These are phyloP conservation scores for Condylostoma magnum DNA, from an alignment of 169 alveolate genomes.

Conservation along the genomic window DNA sequence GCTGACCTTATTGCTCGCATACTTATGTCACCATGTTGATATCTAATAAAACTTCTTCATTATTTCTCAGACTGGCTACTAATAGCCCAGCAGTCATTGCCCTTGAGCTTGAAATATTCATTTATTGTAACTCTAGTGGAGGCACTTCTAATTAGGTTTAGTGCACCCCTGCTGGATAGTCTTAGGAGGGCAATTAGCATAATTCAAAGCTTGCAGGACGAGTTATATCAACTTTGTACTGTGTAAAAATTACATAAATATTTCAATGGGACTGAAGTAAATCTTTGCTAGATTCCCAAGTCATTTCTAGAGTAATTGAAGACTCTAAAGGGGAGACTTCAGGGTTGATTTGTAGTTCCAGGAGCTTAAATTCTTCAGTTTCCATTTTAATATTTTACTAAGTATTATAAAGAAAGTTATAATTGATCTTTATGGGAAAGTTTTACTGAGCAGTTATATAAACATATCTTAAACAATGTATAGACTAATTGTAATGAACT, in stretches of 20 bases:
- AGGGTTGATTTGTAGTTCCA: not conserved
- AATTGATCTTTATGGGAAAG: too few relatives aligned
- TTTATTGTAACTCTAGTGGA: not conserved
- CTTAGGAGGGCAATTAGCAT: not conserved
- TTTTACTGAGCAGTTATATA: too few relatives aligned
- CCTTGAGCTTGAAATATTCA: not conserved
- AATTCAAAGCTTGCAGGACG: not conserved
- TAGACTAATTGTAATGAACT: too few relatives aligned
- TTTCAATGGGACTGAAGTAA: not conserved
- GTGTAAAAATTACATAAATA: not conserved
- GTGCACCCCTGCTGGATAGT: not conserved
- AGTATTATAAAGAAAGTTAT: too few relatives aligned
- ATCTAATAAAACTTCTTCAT: not conserved
- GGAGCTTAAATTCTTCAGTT: not conserved
- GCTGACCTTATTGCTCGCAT: not conserved
- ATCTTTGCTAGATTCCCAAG: not conserved
- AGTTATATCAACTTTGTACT: not conserved
- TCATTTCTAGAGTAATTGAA: not conserved
- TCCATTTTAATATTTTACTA: conserved; percentile 7
- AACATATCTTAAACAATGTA: too few relatives aligned
- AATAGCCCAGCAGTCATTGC: conserved; percentile 8
- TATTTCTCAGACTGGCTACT: not conserved
- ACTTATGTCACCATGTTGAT: not conserved
- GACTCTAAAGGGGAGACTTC: conserved; percentile 2
- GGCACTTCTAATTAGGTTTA: not conserved